phyloP scores from a whole-genome alignment of 2,329 filamentous ascomycete genomes.

The Sporothrix brunneoviolacea region DNA sequence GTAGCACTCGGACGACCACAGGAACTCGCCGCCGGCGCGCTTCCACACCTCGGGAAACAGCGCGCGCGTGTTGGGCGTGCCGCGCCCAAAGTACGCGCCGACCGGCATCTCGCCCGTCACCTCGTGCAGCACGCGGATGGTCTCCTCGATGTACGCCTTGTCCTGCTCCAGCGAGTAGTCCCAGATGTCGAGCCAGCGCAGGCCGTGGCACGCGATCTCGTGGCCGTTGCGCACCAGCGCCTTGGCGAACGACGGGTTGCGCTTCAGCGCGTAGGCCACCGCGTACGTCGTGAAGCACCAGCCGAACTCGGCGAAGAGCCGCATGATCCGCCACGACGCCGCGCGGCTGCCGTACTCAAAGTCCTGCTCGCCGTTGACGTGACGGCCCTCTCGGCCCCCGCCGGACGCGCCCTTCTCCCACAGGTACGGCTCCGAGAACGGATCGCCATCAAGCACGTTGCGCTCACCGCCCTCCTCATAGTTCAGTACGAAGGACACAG shows the following conservation, averaged over 20 bases:
- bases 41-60: slow-evolving; percentile 17
- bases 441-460: slow-evolving; percentile 22
- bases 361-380: slow-evolving; percentile 18
- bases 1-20: slow-evolving; percentile 18
- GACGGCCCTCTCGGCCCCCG: slow-evolving; percentile 14
- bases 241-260: slow-evolving; percentile 15
- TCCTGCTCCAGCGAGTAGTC: slow-evolving; percentile 16
- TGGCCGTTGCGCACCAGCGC: slow-evolving; percentile 19
- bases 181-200: slow-evolving; percentile 17
- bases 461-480: slow-evolving; percentile 28
- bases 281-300: slow-evolving; percentile 18
- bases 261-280: slow-evolving; percentile 16
- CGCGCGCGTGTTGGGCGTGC: slow-evolving; percentile 18
- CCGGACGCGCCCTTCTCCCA: slow-evolving; percentile 17
- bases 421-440: slow-evolving; percentile 19
- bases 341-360: slow-evolving; percentile 19
- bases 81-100: slow-evolving; percentile 19
- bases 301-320: slow-evolving; percentile 15
- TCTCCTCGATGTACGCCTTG: slow-evolving; percentile 15
- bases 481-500: slow-evolving; percentile 32
- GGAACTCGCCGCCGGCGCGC: slow-evolving; percentile 14
- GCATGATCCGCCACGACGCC: slow-evolving; percentile 19
- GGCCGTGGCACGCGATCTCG: slow-evolving; percentile 18
- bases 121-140: slow-evolving; percentile 13
- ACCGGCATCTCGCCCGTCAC: slow-evolving; percentile 17